Percentiles rank a stretch among this genome's conserved stretches.
phyloP scores from a whole-genome alignment of 495 filamentous ascomycete species.

The Annulohypoxylon maeteangense region DNA sequence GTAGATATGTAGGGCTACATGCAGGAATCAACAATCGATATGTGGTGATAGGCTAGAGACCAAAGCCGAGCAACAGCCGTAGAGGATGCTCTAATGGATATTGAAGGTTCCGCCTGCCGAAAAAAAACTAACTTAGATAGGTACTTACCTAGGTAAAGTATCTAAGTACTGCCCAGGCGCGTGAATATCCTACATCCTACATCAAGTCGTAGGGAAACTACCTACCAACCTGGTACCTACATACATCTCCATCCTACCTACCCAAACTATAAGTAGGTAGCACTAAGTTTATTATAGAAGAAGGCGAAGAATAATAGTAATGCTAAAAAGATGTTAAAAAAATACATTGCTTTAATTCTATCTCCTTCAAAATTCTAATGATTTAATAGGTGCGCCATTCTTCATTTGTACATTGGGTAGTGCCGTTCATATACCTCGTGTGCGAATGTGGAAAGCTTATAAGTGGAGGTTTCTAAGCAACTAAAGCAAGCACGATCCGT shows the following conservation, averaged over 20 bases:
- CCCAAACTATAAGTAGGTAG: constrained; percentile 14
- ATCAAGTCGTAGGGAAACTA: constrained; percentile 4
- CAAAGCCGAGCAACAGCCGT: constrained; percentile 38
- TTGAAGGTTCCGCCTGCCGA: not conserved
- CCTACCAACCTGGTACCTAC: constrained; percentile 19
- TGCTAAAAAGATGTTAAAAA: not conserved
- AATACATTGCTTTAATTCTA: not conserved
- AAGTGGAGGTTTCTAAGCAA: constrained; percentile 6
- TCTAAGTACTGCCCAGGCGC: not conserved
- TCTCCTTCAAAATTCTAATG: not conserved
- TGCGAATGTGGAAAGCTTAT: not conserved
- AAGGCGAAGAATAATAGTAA: not conserved
- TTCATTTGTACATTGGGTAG: not conserved
- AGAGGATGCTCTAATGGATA: not conserved
- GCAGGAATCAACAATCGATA: not conserved
- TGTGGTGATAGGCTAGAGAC: not conserved
- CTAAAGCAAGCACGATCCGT: constrained; percentile 18
- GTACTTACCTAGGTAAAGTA: constrained; percentile 25
- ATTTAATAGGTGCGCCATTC: not conserved
- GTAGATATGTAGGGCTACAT: not conserved
- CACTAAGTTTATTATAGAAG: not conserved
- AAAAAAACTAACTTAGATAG: not conserved
- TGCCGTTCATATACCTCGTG: constrained; percentile 1
- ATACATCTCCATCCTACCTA: constrained; percentile 13
- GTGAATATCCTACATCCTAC: not conserved